Evolutionary conservation across 176 grass and related monocot genomes (phyloP).

Genomic region (Echinochloa phyllopogon): DNA sequence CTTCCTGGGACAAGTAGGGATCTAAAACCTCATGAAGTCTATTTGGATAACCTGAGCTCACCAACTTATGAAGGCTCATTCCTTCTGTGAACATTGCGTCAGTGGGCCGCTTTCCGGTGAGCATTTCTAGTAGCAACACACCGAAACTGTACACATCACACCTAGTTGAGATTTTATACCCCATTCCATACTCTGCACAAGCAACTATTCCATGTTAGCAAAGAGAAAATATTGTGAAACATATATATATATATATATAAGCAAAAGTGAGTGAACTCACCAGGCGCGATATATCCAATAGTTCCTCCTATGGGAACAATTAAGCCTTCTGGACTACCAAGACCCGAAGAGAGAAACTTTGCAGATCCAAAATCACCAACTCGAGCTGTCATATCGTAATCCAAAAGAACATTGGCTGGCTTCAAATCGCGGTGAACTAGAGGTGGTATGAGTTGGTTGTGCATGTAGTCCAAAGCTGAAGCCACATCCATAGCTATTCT

Average conservation of each 20-base stretch:
- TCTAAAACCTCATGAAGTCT: constrained; percentile 1
- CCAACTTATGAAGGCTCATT: constrained; percentile 13
- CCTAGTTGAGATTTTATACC: constrained; percentile 8
- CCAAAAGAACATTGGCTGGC: constrained; percentile 46
- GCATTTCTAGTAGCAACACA: constrained; percentile 32
- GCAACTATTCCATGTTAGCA: not conserved
- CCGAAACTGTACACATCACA: constrained; percentile 32
- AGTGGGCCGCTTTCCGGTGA: constrained; percentile 28
- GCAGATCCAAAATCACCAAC: constrained; percentile 46
- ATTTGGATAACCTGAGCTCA: not conserved
- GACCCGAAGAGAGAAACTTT: constrained; percentile 36
- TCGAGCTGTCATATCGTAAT: constrained; percentile 49
- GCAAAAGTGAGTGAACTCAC: not conserved
- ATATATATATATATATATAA: too few relatives aligned
- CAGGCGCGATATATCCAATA: constrained; percentile 51
- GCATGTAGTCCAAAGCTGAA: constrained; percentile 47
- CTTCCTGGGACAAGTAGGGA: not conserved
- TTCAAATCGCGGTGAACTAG: constrained; percentile 46
- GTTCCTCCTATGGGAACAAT: constrained; percentile 17
- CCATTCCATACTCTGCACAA: constrained; percentile 38
- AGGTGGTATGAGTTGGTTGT: constrained; percentile 49
- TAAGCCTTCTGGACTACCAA: not conserved
- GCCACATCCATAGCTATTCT: constrained; percentile 27
- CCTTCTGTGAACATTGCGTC: not conserved
- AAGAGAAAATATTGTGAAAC: not conserved